Percentiles rank a stretch among this genome's conserved stretches.
Conservation (phyloP, 208 protist species). For the Leishmania guyanensis region DNA sequence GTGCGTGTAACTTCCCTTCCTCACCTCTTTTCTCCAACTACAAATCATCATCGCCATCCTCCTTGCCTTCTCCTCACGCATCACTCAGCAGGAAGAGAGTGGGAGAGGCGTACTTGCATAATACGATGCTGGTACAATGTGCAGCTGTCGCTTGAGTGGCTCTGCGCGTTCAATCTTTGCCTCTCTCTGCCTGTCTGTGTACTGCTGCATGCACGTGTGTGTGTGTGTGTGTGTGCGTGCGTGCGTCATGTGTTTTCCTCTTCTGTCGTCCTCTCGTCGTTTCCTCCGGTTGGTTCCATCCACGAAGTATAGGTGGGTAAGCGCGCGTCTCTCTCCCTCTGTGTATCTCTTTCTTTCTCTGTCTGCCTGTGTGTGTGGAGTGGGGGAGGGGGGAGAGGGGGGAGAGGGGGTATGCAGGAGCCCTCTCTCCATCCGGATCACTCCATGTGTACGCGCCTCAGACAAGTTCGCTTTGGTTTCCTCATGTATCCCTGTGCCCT, state of each 20-base stretch:
- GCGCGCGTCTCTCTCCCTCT: not conserved
- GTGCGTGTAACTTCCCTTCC: not conserved
- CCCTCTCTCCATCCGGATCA: no score
- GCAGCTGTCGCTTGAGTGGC: not conserved
- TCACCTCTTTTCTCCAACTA: not conserved
- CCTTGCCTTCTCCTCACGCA: not conserved
- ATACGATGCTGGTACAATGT: not conserved
- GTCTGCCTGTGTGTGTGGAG: not conserved
- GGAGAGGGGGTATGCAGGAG: not conserved
- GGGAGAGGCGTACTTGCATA: no score
- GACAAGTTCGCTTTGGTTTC: no score
- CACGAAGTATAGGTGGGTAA: not conserved
- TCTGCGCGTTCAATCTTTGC: not conserved
- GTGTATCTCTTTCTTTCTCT: not conserved
- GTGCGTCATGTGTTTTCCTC: not conserved
- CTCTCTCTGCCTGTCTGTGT: not conserved
- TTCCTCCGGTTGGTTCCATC: not conserved
- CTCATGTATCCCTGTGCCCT: no score
- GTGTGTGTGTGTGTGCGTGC: not conserved
- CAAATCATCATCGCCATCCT: no score
- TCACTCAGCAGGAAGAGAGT: not conserved
- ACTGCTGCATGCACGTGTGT: not conserved
- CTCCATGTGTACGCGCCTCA: no score
- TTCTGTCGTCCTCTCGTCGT: not conserved
- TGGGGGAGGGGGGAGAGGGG: not conserved